Evolutionary conservation across 257 asterid genomes (phyloP).

Genomic region (Solanum virginianum): DNA sequence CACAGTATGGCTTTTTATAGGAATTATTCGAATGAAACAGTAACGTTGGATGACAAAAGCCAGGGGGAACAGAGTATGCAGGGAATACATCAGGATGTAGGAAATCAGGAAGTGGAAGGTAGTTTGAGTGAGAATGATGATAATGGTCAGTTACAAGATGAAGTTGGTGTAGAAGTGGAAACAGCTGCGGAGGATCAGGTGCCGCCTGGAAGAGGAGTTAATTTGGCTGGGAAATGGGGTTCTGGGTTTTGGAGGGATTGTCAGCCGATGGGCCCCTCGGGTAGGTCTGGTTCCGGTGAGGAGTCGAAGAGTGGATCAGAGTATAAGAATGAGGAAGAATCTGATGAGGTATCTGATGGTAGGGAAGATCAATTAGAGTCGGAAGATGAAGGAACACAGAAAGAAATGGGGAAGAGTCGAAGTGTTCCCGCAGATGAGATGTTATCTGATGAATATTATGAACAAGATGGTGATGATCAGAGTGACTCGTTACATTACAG

Average conservation of each 20-base stretch:
- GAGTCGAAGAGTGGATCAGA: constrained; percentile 91
- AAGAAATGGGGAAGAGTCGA: constrained; percentile 41
- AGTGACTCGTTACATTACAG: constrained; percentile 54
- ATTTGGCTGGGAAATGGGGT: constrained; percentile 64
- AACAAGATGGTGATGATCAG: constrained; percentile 87
- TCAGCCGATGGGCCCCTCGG: constrained; percentile 35
- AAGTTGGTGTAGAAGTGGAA: constrained; percentile 27
- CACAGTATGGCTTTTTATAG: constrained; percentile 49
- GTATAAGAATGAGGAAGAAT: constrained; percentile 51
- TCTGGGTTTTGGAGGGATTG: constrained; percentile 82
- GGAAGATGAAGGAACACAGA: constrained; percentile 39
- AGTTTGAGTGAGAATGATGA: constrained; percentile 31
- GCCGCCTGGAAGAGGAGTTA: constrained; percentile 29
- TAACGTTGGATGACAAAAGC: constrained; percentile 36
- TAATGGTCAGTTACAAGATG: constrained; percentile 6
- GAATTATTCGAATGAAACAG: constrained; percentile 40
- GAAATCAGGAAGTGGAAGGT: constrained; percentile 42
- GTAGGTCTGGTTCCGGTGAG: constrained; percentile 64
- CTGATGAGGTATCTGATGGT: constrained; percentile 70
- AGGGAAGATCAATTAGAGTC: constrained; percentile 42
- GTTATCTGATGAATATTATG: constrained; percentile 96
- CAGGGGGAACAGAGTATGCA: constrained; percentile 23
- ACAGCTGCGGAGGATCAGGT: constrained; percentile 13
- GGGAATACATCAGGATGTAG: constrained; percentile 11
- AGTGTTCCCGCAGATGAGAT: constrained; percentile 76